Conservation (phyloP, 192 early-diverging fungal species). For the Neocallimastix lanati region DNA sequence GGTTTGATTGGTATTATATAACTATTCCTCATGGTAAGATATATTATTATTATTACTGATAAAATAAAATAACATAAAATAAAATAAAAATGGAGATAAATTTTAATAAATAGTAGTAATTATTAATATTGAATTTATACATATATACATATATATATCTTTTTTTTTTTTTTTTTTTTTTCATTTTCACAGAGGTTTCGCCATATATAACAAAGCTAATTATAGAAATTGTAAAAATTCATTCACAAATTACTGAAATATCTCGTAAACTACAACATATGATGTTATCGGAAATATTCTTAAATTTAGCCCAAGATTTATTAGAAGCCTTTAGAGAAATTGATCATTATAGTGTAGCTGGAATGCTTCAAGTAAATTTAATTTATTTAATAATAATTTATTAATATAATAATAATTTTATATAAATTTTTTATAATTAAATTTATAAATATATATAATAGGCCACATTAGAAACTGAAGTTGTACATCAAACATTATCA, state of each 20-base stretch:
- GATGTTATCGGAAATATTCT: constrained; percentile 52
- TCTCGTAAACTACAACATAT: constrained; percentile 54
- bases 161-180: too few relatives aligned
- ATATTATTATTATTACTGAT: too few relatives aligned
- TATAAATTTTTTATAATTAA: too few relatives aligned
- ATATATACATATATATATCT: too few relatives aligned
- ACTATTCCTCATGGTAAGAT: constrained; percentile 54
- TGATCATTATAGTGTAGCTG: constrained; percentile 72
- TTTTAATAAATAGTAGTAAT: too few relatives aligned
- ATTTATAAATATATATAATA: too few relatives aligned
- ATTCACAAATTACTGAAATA: constrained; percentile 73
- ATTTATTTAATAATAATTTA: too few relatives aligned
- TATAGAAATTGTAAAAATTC: constrained; percentile 68
- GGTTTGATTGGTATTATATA: constrained; percentile 71
- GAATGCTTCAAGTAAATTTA: constrained; percentile 85
- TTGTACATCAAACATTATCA: constrained; percentile 65
- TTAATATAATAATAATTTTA: too few relatives aligned
- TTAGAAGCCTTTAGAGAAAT: constrained; percentile 58
- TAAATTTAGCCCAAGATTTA: constrained; percentile 58
- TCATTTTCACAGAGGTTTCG: constrained; percentile 76
- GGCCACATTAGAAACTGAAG: constrained; percentile 80
- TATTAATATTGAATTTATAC: too few relatives aligned
- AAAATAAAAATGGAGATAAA: too few relatives aligned
- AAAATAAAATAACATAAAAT: too few relatives aligned
- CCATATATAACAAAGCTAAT: constrained; percentile 74